A percentile compares a stretch with the other conserved stretches of the same genome.
These are phyloP conservation scores for Vitis labrusca DNA, from an alignment of 164 flowering plant genomes.

Conservation along the genomic window DNA sequence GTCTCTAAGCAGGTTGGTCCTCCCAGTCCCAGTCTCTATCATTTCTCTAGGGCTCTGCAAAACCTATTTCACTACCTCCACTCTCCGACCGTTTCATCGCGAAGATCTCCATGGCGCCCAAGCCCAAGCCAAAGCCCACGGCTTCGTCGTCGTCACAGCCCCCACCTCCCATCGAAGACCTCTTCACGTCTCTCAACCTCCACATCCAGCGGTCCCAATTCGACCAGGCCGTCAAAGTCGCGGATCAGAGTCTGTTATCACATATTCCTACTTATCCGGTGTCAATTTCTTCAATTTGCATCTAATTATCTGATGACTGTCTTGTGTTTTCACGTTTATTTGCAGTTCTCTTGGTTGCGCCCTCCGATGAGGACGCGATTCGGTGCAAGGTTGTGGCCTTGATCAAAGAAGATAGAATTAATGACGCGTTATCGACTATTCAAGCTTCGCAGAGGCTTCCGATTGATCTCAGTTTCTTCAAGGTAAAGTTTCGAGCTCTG, in stretches of 20 bases:
- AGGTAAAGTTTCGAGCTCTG: constrained; percentile 35
- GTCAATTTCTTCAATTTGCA: neutral
- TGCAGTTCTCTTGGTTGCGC: constrained; percentile 64
- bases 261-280: no score
- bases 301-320: neutral
- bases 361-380: constrained; percentile 85
- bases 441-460: constrained; percentile 38
- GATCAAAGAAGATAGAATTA: constrained; percentile 62
- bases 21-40: no score
- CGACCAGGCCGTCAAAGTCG: constrained; percentile 68
- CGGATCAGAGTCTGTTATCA: constrained; percentile 70
- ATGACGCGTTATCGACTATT: constrained; percentile 59
- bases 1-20: no score
- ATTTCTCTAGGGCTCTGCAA: no score
- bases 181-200: constrained; percentile 72
- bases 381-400: constrained; percentile 83
- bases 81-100: no score
- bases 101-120: constrained; percentile 66
- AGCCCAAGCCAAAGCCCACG: constrained; percentile 54
- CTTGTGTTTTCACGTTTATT: neutral
- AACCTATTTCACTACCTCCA: no score
- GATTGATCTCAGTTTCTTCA: constrained; percentile 58
- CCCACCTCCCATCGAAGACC: constrained; percentile 68
- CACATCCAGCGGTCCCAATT: constrained; percentile 66
- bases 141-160: constrained; percentile 38